These are phyloP conservation scores for Solanum tarijense DNA, from an alignment of 257 asterid species.

Conservation along the genomic window DNA sequence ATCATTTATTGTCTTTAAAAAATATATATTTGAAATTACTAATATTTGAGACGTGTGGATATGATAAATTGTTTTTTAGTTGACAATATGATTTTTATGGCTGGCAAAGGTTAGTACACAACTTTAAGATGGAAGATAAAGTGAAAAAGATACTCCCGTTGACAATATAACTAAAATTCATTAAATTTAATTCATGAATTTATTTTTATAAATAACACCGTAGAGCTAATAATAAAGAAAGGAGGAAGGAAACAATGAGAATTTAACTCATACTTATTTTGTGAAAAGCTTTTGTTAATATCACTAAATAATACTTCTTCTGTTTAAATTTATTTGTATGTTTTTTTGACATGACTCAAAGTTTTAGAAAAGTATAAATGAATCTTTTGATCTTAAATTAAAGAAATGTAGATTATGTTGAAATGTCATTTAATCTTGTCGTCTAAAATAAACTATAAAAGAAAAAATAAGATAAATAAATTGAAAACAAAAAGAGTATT, in stretches of 20 bases:
- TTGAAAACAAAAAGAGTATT: not conserved
- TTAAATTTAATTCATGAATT: not conserved
- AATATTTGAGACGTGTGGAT: not conserved
- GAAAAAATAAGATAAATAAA: not conserved
- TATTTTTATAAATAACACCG: fast-evolving
- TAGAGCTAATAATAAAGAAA: not conserved
- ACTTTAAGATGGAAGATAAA: not conserved
- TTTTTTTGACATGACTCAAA: not conserved
- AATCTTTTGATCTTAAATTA: fast-evolving
- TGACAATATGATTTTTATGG: not conserved
- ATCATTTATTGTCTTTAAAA: not conserved
- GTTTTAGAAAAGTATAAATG: not conserved
- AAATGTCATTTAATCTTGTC: too few relatives aligned
- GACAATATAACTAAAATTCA: not conserved
- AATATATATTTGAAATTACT: not conserved
- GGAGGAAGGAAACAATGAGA: not conserved
- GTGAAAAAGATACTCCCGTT: not conserved
- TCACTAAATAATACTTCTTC: not conserved
- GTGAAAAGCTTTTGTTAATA: not conserved
- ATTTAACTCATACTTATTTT: not conserved
- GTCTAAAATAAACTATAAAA: not conserved
- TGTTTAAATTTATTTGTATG: too few relatives aligned
- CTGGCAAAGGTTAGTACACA: not conserved
- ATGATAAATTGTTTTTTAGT: not conserved
- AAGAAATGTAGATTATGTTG: not conserved